Percentiles rank a stretch among this genome's conserved stretches.
Conservation (phyloP, 805 yeast species). For the Wickerhamomyces silvicola region DNA sequence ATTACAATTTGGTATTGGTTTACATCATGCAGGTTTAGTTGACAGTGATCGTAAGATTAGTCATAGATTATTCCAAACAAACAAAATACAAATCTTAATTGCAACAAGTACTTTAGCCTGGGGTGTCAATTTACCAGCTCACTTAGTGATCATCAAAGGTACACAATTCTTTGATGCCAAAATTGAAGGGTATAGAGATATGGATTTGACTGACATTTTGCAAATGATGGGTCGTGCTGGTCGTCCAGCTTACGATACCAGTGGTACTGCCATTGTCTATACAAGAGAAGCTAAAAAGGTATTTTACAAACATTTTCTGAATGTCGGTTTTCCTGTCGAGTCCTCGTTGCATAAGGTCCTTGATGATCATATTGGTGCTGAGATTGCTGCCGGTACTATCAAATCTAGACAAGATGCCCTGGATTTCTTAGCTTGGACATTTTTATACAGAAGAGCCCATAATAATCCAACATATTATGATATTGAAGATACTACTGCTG, state of each 20-base stretch:
- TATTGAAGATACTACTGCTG: slow-evolving; percentile 65
- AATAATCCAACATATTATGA: slow-evolving; percentile 91
- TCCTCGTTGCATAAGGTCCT: slow-evolving; percentile 70
- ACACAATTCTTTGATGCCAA: slow-evolving; percentile 93
- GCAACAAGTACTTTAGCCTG: slow-evolving; percentile 98
- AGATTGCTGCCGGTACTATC: slow-evolving; percentile 90
- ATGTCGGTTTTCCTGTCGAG: slow-evolving; percentile 96
- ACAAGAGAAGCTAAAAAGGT: slow-evolving; percentile 77
- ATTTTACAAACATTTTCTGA: slow-evolving; percentile 77
- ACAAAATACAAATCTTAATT: slow-evolving; percentile 81
- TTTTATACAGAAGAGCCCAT: slow-evolving; percentile 85
- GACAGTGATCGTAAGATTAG: slow-evolving; percentile 84
- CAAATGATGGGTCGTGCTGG: slow-evolving; percentile 99
- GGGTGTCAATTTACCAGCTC: slow-evolving; percentile 99
- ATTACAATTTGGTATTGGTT: slow-evolving; percentile 77
- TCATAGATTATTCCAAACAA: slow-evolving; percentile 76
- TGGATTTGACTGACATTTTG: slow-evolving; percentile 92
- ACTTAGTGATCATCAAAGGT: slow-evolving; percentile 92
- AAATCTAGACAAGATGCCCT: slow-evolving; percentile 91
- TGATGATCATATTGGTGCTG: slow-evolving; percentile 93
- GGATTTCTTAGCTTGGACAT: slow-evolving; percentile 94
- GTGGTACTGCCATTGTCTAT: slow-evolving; percentile 88
- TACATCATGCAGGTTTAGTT: slow-evolving; percentile 96
- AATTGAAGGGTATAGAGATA: slow-evolving; percentile 87
- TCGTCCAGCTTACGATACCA: slow-evolving; percentile 90